Conservation (phyloP, 371 early-diverging fungal genomes). For the Rhizopus microsporus region DNA sequence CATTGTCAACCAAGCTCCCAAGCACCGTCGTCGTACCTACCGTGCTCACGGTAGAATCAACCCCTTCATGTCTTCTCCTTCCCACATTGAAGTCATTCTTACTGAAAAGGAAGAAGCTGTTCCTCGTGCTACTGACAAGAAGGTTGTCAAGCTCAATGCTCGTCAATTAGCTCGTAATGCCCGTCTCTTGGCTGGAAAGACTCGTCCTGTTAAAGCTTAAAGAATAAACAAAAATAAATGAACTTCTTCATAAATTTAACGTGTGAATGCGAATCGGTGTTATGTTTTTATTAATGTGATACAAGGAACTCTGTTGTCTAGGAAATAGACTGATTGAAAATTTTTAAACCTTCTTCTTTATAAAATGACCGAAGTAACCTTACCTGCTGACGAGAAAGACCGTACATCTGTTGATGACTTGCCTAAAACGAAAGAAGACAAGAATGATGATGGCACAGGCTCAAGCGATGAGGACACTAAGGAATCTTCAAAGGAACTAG, state of each 20-base stretch:
- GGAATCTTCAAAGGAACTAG: slow-evolving; percentile 16
- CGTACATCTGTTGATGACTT: background rate
- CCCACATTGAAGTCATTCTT: slow-evolving; percentile 96
- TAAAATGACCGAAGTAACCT: too few species aligned
- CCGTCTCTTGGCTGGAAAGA: slow-evolving; percentile 37
- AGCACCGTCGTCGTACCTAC: slow-evolving; percentile 97
- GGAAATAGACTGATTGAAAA: too few species aligned
- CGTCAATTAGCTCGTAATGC: slow-evolving; percentile 63
- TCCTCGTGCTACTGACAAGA: slow-evolving; percentile 68
- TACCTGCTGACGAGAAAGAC: background rate
- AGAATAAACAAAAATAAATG: slow-evolving; percentile 17
- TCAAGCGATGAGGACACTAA: slow-evolving; percentile 16
- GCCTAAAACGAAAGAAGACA: background rate
- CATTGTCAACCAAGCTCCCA: slow-evolving; percentile 98
- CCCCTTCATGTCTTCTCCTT: slow-evolving; percentile 96
- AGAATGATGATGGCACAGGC: slow-evolving; percentile 8
- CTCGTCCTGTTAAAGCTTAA: slow-evolving; percentile 23
- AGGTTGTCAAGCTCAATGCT: slow-evolving; percentile 53
- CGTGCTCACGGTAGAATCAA: slow-evolving; percentile 99
- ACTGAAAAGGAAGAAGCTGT: slow-evolving; percentile 84
- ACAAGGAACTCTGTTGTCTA: too few species aligned
- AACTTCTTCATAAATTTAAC: background rate
- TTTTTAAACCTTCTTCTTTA: too few species aligned
- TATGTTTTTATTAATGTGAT: too few species aligned
- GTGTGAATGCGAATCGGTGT: too few species aligned